phyloP scores from a whole-genome alignment of 1,139 yeast genomes.

The Starmera stellimalicola region DNA sequence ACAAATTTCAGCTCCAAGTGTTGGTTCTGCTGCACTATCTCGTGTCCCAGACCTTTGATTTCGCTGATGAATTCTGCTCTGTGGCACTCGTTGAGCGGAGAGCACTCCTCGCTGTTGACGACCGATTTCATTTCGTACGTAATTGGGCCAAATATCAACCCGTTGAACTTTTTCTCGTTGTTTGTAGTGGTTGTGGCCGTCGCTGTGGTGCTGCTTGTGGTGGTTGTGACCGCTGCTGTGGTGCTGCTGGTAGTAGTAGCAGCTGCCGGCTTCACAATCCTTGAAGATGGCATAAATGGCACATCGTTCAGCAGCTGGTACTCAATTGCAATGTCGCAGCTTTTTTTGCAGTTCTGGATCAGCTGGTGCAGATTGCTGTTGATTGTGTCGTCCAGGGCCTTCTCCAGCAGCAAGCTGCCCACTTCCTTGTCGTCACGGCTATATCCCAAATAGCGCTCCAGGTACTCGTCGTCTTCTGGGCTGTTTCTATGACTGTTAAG shows the following conservation, averaged over 20 bases:
- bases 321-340: neutral
- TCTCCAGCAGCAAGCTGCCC: neutral
- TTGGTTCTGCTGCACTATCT: neutral
- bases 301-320: neutral
- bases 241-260: neutral
- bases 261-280: no score
- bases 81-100: neutral
- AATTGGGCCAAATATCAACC: neutral
- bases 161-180: neutral
- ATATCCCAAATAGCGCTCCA: no score
- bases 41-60: neutral
- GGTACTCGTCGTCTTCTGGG: no score
- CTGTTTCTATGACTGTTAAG: no score
- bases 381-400: neutral
- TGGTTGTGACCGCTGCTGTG: neutral
- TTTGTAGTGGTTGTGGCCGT: neutral
- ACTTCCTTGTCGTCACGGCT: no score
- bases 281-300: neutral
- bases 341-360: neutral
- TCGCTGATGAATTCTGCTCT: neutral
- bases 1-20: constrained; percentile 36
- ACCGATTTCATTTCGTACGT: neutral
- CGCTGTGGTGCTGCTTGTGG: neutral
- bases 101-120: neutral
- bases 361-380: neutral